These are phyloP conservation scores for Prunella vulgaris DNA, from an alignment of 257 asterid species.

Conservation along the genomic window DNA sequence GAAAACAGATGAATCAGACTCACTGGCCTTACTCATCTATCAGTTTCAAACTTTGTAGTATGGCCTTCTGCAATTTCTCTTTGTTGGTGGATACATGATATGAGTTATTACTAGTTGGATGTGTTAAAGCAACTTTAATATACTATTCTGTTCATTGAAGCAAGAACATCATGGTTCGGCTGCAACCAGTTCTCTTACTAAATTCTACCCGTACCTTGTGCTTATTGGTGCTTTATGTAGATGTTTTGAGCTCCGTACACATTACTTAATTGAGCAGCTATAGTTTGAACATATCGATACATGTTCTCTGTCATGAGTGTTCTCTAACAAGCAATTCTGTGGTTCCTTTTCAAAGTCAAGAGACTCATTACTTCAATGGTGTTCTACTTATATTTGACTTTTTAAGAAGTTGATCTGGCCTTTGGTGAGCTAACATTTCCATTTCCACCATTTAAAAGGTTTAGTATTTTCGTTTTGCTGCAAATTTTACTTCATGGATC, in stretches of 20 bases:
- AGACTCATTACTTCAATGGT: neutral
- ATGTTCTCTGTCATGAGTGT: neutral
- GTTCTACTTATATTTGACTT: neutral
- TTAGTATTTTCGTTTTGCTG: neutral
- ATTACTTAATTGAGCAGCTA: neutral
- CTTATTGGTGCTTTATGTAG: slow-evolving; percentile 7
- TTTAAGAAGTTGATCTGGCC: neutral
- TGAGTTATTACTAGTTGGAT: slow-evolving; percentile 7
- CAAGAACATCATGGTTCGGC: neutral
- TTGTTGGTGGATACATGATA: neutral
- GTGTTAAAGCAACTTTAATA: neutral
- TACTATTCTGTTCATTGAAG: neutral
- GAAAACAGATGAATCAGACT: neutral
- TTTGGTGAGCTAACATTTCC: neutral
- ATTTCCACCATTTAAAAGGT: neutral
- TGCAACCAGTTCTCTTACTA: neutral
- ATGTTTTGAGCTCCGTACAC: neutral
- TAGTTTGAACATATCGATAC: neutral
- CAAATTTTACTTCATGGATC: neutral
- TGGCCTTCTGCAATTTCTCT: neutral
- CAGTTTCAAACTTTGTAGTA: slow-evolving; percentile 1
- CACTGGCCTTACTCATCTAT: slow-evolving; percentile 9
- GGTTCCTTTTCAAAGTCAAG: neutral
- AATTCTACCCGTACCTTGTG: neutral
- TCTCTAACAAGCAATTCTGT: neutral